Conservation (phyloP, 2,329 filamentous ascomycete genomes). For the Hypoxylon sp. region DNA sequence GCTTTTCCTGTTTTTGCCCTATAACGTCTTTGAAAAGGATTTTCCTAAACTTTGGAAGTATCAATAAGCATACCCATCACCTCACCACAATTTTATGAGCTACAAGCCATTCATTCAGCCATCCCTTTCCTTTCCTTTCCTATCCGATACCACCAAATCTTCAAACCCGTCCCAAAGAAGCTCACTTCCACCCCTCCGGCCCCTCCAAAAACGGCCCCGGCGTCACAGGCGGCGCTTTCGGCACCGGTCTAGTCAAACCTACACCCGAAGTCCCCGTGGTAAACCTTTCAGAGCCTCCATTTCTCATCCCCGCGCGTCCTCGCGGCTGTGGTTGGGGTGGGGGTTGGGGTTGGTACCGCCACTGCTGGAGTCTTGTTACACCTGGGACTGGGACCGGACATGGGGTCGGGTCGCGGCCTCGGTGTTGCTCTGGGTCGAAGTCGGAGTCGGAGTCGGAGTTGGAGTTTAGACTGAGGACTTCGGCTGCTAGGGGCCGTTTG, state of each 20-base stretch:
- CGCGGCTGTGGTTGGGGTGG: constrained; percentile 3
- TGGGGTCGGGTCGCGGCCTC: background rate
- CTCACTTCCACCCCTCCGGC: background rate
- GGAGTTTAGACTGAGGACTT: background rate
- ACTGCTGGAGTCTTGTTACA: constrained; percentile 11
- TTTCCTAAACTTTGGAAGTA: too few relatives aligned
- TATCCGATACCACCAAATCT: background rate
- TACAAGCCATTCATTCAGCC: background rate
- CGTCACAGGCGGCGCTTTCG: background rate
- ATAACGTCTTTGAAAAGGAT: too few relatives aligned
- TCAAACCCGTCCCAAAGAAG: background rate
- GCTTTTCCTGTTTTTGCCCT: too few relatives aligned
- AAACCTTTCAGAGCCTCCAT: background rate
- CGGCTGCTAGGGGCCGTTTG: background rate
- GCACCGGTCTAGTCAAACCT: background rate
- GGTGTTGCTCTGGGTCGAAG: background rate
- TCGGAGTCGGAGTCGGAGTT: background rate
- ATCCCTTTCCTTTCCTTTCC: background rate
- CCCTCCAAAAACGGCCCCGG: background rate
- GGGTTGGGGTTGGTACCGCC: constrained; percentile 27
- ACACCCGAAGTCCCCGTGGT: background rate
- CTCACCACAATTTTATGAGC: background rate
- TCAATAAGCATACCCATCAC: too few relatives aligned
- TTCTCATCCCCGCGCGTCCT: background rate
- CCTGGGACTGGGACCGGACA: constrained; percentile 10